Base-by-base conservation (phyloP, 179 eudicot genomes). In the Spinacia oleracea region DNA sequence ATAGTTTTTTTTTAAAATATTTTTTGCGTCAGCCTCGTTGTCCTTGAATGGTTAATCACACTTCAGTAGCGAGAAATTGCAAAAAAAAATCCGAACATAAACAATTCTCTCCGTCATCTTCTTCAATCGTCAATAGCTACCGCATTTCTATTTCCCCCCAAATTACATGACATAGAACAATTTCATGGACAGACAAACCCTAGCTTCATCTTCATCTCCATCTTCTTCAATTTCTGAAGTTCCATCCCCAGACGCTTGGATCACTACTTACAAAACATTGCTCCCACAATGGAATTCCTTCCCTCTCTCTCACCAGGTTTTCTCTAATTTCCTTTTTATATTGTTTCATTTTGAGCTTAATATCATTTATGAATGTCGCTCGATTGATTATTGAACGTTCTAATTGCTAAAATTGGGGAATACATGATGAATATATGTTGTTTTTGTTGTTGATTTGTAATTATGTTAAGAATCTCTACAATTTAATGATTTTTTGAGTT, bases 181-280 rank as follows among this genome's bases (percentile, higher is more conserved):
- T 35, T 76, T 25, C 23, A 90, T 92, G 97, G 89, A 83, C 35
- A 77, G 87, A 71, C 87, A 79, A 77, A 68, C 90, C 79, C 83
- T 80, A 72, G 77, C 72, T 83, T 79, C 92, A 88, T 81, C 76
- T 27, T 69, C 79, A 21, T 60, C 81, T 21, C 62, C 81, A n/a
- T 69, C 79, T 11, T 60, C 82, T 15, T 69, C 81, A 31, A 6
- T 32, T 29, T 23, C 64, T 31, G 72, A 80, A 70, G 73, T 21
- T 21, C 98, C 98, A 25, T 78, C 90, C 0, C 87, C 86, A 70
- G 90, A 89, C 43, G 88, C 93, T 60, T 94, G 98, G 98, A 63
- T 91, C 68, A 75, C 70, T 67, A 66, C 96, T 15, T 87, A 82
- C 83, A 85, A 55, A 21, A 86, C 67, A 18, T 75, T 91, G 40